These are phyloP conservation scores for Rubus idaeus DNA, from an alignment of 306 rosid genomes.

Conservation along the genomic window DNA sequence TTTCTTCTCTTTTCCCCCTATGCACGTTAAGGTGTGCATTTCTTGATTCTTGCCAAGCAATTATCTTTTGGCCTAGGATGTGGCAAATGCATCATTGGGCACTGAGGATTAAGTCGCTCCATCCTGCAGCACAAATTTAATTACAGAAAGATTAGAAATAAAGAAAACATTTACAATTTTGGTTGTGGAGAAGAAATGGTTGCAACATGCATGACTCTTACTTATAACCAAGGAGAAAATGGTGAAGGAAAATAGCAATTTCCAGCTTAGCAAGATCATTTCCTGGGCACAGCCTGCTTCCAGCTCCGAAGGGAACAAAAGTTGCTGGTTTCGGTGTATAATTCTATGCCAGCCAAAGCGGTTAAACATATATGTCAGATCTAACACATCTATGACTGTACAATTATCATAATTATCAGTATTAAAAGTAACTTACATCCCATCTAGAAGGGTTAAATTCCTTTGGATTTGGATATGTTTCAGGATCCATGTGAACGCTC, in stretches of 20 bases:
- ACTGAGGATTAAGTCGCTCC: constrained; percentile 49
- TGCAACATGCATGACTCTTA: constrained; percentile 26
- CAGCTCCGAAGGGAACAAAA: constrained; percentile 90
- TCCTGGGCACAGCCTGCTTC: constrained; percentile 76
- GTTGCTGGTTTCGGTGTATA: constrained; percentile 62
- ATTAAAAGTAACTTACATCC: constrained; percentile 52
- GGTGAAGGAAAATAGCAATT: constrained; percentile 74
- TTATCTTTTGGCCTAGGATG: constrained; percentile 77
- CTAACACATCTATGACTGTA: neutral
- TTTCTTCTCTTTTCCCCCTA: neutral
- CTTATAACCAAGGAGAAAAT: constrained; percentile 66
- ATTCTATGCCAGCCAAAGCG: constrained; percentile 22
- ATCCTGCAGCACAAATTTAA: constrained; percentile 39
- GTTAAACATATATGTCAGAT: neutral
- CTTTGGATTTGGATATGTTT: constrained; percentile 69
- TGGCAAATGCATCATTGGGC: constrained; percentile 63
- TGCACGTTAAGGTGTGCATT: neutral
- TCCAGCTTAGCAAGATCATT: constrained; percentile 72
- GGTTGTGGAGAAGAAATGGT: neutral
- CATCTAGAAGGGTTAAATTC: constrained; percentile 81
- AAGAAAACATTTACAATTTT: neutral
- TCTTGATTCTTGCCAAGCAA: constrained; percentile 59
- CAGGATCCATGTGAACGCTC: constrained; percentile 70
- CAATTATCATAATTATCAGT: neutral
- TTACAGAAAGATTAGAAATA: neutral